A percentile compares a stretch with the other conserved stretches of the same genome.
Evolutionary conservation across 1,284 basidiomycete genomes (phyloP).

Genomic region (Boletus nobilissimus): DNA sequence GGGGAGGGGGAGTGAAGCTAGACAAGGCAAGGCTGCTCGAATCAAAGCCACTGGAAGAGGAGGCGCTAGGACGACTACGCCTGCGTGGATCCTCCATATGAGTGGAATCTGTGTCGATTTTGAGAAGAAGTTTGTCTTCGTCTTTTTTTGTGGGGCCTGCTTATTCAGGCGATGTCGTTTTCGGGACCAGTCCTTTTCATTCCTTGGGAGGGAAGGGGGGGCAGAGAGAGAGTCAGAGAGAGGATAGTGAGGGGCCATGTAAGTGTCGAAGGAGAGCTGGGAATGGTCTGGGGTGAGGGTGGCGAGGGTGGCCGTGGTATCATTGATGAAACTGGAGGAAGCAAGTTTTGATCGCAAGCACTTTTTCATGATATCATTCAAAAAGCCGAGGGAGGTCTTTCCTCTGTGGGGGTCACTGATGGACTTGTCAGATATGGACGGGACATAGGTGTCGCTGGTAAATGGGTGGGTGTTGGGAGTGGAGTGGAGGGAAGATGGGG

Average conservation of each 20-base stretch:
- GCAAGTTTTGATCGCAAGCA: constrained; percentile 48
- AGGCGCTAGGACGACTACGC: constrained; percentile 28
- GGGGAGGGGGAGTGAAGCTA: constrained; percentile 44
- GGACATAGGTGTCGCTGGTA: constrained; percentile 46
- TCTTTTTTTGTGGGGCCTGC: constrained; percentile 31
- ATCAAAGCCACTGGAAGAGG: constrained; percentile 37
- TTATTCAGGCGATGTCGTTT: constrained; percentile 40
- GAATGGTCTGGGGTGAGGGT: constrained; percentile 36
- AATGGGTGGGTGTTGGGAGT: constrained; percentile 54
- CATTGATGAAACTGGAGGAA: constrained; percentile 41
- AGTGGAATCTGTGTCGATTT: constrained; percentile 82
- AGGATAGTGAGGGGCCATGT: constrained; percentile 32
- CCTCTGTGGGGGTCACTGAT: constrained; percentile 46
- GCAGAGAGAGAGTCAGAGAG: constrained; percentile 26
- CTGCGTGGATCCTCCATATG: constrained; percentile 83
- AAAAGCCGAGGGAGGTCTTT: constrained; percentile 44
- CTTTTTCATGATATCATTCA: constrained; percentile 47
- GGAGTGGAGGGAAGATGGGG: constrained; percentile 47
- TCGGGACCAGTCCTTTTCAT: constrained; percentile 35
- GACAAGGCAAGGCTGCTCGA: constrained; percentile 37
- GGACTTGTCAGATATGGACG: constrained; percentile 46
- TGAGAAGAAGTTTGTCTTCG: constrained; percentile 36
- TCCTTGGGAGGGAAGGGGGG: constrained; percentile 46
- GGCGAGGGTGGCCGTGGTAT: constrained; percentile 31
- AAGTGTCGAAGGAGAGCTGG: constrained; percentile 42